Base-by-base conservation (phyloP, 2,329 filamentous ascomycete genomes). In the Fusarium equiseti region DNA sequence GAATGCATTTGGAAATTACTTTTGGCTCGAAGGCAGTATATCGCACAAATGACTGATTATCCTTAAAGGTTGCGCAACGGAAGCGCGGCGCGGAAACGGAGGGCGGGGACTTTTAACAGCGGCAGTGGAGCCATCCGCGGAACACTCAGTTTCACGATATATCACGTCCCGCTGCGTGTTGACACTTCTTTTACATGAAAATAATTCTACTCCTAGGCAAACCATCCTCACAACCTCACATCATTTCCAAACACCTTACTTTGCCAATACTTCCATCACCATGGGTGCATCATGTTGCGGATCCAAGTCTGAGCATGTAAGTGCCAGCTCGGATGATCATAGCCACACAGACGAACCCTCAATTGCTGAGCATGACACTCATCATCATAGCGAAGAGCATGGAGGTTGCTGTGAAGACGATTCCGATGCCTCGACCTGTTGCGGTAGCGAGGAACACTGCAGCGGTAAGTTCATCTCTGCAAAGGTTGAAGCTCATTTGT, bases 241-340 rank as follows among this genome's bases (percentile, higher is more conserved):
- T 20, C 7, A n/a, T 2, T 5, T 3, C 6, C 1, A 8, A 6
- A 12, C 3, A 26, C 8, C 9, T 9, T 9, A 6, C 2, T 10
- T 15, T 24, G 2, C 11, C 31, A 26, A 31, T 11, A n/a, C 12
- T 1, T 4, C 3, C 13, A 48, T 29, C 6, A 55, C 16, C 0
- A 64, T 64, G 61, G 59, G 61, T 38, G 49, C 24, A 31, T 63
- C 61, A 12, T 63, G 61, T 8, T 64, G 61, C 1, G 61, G 29
- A 13, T 18, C 57, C 2, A 57, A 63, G 24, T 3, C 61, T 57
- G 59, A n/a, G 18, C 49, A 24, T 27, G 20, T 18, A 8, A 22
- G 5, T 38, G 15, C 46, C 12, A 22, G 16, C 18, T 38, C 22
- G 27, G 49, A 56, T 0, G 5, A 15, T 0, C 49, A 49, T 1